Evolutionary conservation across 2,329 filamentous ascomycete genomes (phyloP).

Genomic region (Orbilia ellipsospora): DNA sequence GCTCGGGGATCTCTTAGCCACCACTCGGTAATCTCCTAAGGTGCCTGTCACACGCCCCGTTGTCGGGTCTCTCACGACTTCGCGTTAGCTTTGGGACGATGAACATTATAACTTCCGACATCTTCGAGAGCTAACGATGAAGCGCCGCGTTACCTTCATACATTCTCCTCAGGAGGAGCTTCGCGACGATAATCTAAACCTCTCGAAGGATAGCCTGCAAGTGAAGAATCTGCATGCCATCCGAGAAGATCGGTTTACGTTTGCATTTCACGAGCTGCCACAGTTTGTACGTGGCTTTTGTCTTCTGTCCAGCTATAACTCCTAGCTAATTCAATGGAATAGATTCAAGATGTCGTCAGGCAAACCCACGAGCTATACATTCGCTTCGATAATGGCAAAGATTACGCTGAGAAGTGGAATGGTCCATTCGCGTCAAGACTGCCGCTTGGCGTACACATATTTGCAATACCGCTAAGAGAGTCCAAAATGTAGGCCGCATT

Average conservation of each 20-base stretch:
- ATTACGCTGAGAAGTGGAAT: constrained; percentile 22
- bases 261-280: constrained; percentile 56
- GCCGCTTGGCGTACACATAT: constrained; percentile 37
- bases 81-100: constrained; percentile 3
- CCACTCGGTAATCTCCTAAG: constrained; percentile 23
- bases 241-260: constrained; percentile 57
- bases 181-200: constrained; percentile 34
- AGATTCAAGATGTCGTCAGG: constrained; percentile 43
- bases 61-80: constrained; percentile 6
- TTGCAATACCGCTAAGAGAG: constrained; percentile 31
- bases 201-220: constrained; percentile 29
- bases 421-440: constrained; percentile 49
- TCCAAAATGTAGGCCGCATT: constrained; percentile 40
- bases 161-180: constrained; percentile 29
- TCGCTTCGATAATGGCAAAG: constrained; percentile 46
- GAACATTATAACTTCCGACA: constrained; percentile 1
- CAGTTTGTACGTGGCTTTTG: constrained; percentile 39
- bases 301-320: neutral
- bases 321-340: constrained; percentile 16
- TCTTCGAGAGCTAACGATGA: constrained; percentile 22
- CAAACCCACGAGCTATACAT: constrained; percentile 46
- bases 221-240: constrained; percentile 48
- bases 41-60: constrained; percentile 3
- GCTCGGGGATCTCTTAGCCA: constrained; percentile 38
- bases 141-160: constrained; percentile 52